phyloP scores from a whole-genome alignment of 805 yeast species.

The Starmera caribaea region DNA sequence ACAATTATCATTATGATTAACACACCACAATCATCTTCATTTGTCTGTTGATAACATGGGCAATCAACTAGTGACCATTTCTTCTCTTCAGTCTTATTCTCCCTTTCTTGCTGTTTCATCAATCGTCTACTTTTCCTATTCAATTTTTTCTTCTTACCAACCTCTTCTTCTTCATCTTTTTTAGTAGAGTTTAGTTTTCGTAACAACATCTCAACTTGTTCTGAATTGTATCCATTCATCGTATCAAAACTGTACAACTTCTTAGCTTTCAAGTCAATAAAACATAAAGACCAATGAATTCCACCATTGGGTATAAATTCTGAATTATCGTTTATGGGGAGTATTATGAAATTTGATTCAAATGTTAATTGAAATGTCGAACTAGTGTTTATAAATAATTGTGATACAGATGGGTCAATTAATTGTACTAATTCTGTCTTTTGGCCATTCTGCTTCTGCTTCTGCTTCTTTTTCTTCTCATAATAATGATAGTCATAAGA shows the following conservation, averaged over 20 bases:
- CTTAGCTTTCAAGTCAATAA: constrained; percentile 38
- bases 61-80: constrained; percentile 3
- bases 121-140: too few relatives aligned
- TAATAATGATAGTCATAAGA: too few relatives aligned
- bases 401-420: constrained; percentile 55
- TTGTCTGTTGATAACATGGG: constrained; percentile 40
- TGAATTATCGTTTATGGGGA: constrained; percentile 61
- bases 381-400: constrained; percentile 48
- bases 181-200: too few relatives aligned
- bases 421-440: constrained; percentile 22
- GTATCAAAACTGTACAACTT: constrained; percentile 48
- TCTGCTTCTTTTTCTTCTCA: too few relatives aligned
- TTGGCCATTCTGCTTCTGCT: too few relatives aligned
- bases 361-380: constrained; percentile 30
- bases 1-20: constrained; percentile 7
- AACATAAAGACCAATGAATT: constrained; percentile 66
- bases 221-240: constrained; percentile 22
- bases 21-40: constrained; percentile 62
- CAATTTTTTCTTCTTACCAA: constrained; percentile 9
- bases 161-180: constrained; percentile 12
- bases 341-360: constrained; percentile 42
- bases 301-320: constrained; percentile 55
- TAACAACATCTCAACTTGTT: too few relatives aligned
- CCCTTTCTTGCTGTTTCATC: constrained; percentile 2
- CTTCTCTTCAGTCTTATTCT: too few relatives aligned